A percentile compares a stretch with the other conserved stretches of the same genome.
phyloP scores from a whole-genome alignment of 164 flowering plant species.

The Tetrastigma voinierianum region DNA sequence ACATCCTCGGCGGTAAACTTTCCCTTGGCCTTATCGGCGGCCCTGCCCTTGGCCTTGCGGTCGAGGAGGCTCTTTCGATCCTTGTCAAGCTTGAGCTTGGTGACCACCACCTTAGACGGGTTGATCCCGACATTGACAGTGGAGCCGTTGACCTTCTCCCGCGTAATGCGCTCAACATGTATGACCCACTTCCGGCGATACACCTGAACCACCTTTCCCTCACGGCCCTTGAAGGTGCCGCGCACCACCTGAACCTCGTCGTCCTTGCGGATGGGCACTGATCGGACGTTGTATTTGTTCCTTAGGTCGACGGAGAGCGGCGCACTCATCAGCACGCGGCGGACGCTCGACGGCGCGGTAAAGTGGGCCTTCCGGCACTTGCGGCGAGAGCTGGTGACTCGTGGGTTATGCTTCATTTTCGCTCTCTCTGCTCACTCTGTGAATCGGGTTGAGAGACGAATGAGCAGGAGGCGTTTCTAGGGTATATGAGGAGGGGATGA shows the following conservation, averaged over 20 bases:
- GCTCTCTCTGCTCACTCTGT: too few relatives aligned
- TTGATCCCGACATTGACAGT: constrained; percentile 78
- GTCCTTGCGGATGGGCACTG: constrained; percentile 79
- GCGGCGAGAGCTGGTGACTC: constrained; percentile 61
- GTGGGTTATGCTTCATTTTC: constrained; percentile 73
- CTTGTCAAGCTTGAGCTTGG: constrained; percentile 77
- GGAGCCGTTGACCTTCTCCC: constrained; percentile 83
- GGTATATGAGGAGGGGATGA: too few relatives aligned
- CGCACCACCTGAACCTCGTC: constrained; percentile 80
- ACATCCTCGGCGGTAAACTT: constrained; percentile 71
- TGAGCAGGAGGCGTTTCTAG: too few relatives aligned
- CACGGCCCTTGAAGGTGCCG: constrained; percentile 78
- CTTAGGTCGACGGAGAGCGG: constrained; percentile 64
- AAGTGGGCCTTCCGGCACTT: constrained; percentile 78
- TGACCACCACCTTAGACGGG: constrained; percentile 70
- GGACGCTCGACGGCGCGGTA: constrained; percentile 71
- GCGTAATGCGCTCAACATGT: constrained; percentile 76
- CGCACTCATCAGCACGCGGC: constrained; percentile 65
- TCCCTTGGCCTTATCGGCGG: constrained; percentile 76
- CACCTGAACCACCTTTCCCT: constrained; percentile 79
- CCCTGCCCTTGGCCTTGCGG: constrained; percentile 72
- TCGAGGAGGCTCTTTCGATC: constrained; percentile 70
- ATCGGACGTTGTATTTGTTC: constrained; percentile 64
- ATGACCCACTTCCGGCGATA: constrained; percentile 82
- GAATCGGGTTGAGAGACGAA: too few relatives aligned